Evolutionary conservation across 139 green algal genomes (phyloP).

Genomic region (Pseudopediastrum boryanum): DNA sequence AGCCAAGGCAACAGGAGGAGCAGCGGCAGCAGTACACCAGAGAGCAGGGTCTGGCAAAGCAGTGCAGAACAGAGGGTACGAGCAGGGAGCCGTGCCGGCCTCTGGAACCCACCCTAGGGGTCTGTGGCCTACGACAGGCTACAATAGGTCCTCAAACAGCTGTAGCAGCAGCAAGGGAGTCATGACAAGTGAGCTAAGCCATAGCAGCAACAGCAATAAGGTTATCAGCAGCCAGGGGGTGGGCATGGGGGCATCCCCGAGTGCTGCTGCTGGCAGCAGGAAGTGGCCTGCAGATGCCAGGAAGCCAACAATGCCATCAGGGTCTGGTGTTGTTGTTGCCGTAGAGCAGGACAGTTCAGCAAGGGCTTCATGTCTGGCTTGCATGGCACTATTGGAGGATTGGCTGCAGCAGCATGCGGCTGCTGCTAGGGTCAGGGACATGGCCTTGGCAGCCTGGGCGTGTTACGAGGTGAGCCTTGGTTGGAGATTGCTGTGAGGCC

Average conservation of each 20-base stretch:
- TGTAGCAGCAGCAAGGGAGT: background rate
- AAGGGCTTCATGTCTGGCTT: too few species aligned
- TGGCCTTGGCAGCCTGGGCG: slow-evolving; percentile 26
- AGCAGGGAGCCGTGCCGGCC: background rate
- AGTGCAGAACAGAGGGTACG: background rate
- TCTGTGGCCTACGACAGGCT: background rate
- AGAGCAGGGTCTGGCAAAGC: background rate
- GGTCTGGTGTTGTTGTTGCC: too few species aligned
- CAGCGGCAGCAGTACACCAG: slow-evolving; percentile 3
- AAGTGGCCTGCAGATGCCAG: too few species aligned
- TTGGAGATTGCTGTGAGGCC: background rate
- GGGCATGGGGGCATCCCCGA: too few species aligned
- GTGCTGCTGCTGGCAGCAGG: too few species aligned
- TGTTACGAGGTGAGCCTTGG: slow-evolving; percentile 20
- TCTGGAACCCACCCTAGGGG: too few species aligned
- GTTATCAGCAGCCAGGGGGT: too few species aligned
- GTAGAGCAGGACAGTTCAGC: too few species aligned
- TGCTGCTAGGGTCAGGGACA: slow-evolving; percentile 8
- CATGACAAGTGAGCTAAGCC: slow-evolving; percentile 15
- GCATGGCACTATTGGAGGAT: too few species aligned
- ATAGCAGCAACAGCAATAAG: too few species aligned
- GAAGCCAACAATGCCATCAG: too few species aligned
- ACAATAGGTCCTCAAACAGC: background rate
- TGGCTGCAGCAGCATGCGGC: slow-evolving; percentile 13
- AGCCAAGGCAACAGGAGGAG: too few species aligned